These are phyloP conservation scores for Gautieria morchelliformis DNA, from an alignment of 768 basidiomycete species.

Conservation along the genomic window DNA sequence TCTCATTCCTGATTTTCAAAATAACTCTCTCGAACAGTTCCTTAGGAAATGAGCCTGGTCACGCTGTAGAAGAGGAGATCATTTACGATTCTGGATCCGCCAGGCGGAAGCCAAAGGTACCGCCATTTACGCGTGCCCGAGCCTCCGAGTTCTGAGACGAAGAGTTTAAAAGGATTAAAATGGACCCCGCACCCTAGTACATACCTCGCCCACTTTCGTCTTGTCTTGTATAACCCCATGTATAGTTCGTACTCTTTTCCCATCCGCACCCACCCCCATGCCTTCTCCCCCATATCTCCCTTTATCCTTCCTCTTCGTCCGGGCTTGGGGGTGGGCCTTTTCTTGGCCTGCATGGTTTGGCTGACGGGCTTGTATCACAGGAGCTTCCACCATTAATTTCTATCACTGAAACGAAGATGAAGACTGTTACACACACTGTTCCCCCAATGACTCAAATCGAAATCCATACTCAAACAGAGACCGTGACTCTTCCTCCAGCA, in stretches of 20 bases:
- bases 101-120: constrained; percentile 82
- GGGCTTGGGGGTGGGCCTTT: constrained; percentile 76
- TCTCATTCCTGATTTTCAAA: constrained; percentile 3
- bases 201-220: constrained; percentile 14
- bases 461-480: constrained; percentile 26
- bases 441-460: constrained; percentile 42
- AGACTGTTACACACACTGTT: constrained; percentile 20
- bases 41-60: constrained; percentile 53
- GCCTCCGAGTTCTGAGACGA: constrained; percentile 94
- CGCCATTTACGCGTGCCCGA: constrained; percentile 55
- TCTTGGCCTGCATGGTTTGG: constrained; percentile 9
- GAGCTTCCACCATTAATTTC: constrained; percentile 34
- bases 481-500: constrained; percentile 64
- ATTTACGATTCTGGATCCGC: constrained; percentile 59
- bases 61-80: constrained; percentile 70
- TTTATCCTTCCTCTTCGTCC: constrained; percentile 65
- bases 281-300: constrained; percentile 36
- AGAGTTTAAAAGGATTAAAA: constrained; percentile 42
- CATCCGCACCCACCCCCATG: constrained; percentile 41
- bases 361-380: constrained; percentile 19
- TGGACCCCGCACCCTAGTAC: constrained; percentile 30
- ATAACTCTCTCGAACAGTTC: constrained; percentile 30
- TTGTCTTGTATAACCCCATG: constrained; percentile 33
- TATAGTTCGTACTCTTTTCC: constrained; percentile 61
- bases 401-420: constrained; percentile 55